Base-by-base conservation (phyloP, 192 early-diverging fungal genomes). In the Chytriomyces hyalinus region DNA sequence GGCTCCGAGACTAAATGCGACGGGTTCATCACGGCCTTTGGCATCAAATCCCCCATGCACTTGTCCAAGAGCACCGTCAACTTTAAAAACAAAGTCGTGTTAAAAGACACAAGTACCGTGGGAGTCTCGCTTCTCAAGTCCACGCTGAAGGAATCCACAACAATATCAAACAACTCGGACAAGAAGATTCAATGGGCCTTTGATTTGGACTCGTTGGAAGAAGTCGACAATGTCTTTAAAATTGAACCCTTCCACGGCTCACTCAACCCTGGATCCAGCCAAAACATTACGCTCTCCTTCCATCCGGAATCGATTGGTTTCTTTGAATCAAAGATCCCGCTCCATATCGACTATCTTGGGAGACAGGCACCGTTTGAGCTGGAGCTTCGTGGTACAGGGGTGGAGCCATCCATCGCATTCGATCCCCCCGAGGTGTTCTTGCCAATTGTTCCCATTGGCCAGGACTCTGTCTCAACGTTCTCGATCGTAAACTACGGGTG, bases 401-500 rank as follows among this genome's bases (percentile, higher is more conserved):
- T 86, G 45, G 84, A 85, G 74, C 87, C 87, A 3, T 82, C 83
- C 4, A 61, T 88, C 10, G 80, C 81, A 6, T 87, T 88, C 64
- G 81, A 85, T 11, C 87, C 87, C 15, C 82, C 83, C 11, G 87
- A 88, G 67, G 59, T 88, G 5, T 88, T 82, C 63, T 59, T 88
- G 20, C 85, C 85, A 6, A 80, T 87, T 47, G 70, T 76, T 1
- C 83, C 85, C 11, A 36, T 70, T 4, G 84, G 85, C 7, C 49
- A 50, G 6, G 81, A 80, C 64, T 57, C 78, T 4, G 70, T 65
- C 5, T 62, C 77, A 5, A 67, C 84, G 2, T 85, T 88, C 73
- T 84, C 69, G 3, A 80, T 88, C 43, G 73, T 85, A 24, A 88
- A 88, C 73, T 81, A 85, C 61, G 87, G 87, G 2, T 88, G 87